Percentiles rank a stretch among this genome's conserved stretches.
phyloP scores from a whole-genome alignment of 179 eudicot genomes.

The Pouteria campechiana region DNA sequence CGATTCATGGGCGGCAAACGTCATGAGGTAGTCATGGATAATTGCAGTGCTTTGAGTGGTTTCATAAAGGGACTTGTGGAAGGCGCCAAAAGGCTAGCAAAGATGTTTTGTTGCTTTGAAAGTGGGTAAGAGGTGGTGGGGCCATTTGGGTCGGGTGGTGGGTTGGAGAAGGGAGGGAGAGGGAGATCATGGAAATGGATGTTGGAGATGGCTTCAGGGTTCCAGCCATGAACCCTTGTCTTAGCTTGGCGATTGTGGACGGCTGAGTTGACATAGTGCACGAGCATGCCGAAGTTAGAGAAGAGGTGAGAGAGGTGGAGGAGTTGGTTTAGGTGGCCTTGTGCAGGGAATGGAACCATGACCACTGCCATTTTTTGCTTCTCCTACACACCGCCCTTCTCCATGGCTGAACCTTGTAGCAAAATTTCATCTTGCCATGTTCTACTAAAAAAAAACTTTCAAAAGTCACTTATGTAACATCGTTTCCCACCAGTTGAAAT shows the following conservation, averaged over 20 bases:
- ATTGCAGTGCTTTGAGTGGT: slow-evolving; percentile 5
- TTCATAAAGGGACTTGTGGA: not conserved
- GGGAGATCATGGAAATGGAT: slow-evolving; percentile 38
- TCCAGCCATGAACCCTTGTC: slow-evolving; percentile 23
- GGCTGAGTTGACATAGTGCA: slow-evolving; percentile 34
- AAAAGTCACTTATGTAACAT: no score
- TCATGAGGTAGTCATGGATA: slow-evolving; percentile 16
- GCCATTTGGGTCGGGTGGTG: slow-evolving; percentile 15
- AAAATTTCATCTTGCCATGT: no score
- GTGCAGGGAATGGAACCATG: slow-evolving; percentile 44
- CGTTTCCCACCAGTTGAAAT: no score
- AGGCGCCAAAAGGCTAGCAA: slow-evolving; percentile 11
- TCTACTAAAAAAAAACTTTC: no score
- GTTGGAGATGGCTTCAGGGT: slow-evolving; percentile 6
- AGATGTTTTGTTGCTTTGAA: slow-evolving; percentile 8
- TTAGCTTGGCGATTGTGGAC: slow-evolving; percentile 35
- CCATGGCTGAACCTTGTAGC: no score
- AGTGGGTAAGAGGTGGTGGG: slow-evolving; percentile 9
- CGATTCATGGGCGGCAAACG: slow-evolving; percentile 14
- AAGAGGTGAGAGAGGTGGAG: slow-evolving; percentile 56
- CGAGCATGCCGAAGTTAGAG: slow-evolving; percentile 23
- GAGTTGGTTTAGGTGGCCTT: slow-evolving; percentile 66
- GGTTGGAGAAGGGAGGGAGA: slow-evolving; percentile 11
- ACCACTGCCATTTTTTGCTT: slow-evolving; percentile 35
- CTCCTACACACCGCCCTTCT: no score